Base-by-base conservation (phyloP, 495 filamentous ascomycete species). In the Aspergillus campestris region DNA sequence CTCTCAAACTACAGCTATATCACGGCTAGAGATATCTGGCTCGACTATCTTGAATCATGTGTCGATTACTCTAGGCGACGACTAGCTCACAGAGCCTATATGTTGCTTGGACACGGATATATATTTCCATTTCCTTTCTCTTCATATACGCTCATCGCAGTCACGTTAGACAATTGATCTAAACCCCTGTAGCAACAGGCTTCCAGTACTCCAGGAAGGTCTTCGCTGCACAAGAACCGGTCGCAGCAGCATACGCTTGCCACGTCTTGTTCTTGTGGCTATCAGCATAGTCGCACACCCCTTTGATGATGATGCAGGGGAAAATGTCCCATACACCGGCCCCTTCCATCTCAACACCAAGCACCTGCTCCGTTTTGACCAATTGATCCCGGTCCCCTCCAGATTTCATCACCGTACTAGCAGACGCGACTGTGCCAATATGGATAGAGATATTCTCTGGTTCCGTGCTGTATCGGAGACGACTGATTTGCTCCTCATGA, bases 261-360 rank as follows among this genome's bases (percentile, higher is more conserved):
- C 67, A 73, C 9, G 13, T 32, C 31, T 69, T 61, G 41, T 56
- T 63, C 51, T 71, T 72, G 41, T 71, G 66, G 32, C 62, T 58
- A 42, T 70, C 65, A 8, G 63, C 56, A 49, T 71, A 70, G 49
- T 70, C 65, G 44, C 61, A 64, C 7, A 72, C 51, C 0, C 65
- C 61, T 39, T 70, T 67, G 39, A 72, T 53, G 0, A 73, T 53
- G 10, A 73, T 45, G 30, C 50, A 61, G 0, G 64, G 65, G 2
- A 67, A 18, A 34, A 58, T 52, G 8, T 63, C 66, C 64, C 51
- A 67, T 3, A 61, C 61, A 3, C 69, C 70, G 10, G 70, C 67
- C 0, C 62, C 67, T 48, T 69, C 65, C 65, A 69, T 71, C 49
- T 71, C 66, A 28, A 71, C 70, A 13, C 46, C 64, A 41, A 71